Evolutionary conservation across 345 rosid species (phyloP).

Genomic region (Camelina laxa): DNA sequence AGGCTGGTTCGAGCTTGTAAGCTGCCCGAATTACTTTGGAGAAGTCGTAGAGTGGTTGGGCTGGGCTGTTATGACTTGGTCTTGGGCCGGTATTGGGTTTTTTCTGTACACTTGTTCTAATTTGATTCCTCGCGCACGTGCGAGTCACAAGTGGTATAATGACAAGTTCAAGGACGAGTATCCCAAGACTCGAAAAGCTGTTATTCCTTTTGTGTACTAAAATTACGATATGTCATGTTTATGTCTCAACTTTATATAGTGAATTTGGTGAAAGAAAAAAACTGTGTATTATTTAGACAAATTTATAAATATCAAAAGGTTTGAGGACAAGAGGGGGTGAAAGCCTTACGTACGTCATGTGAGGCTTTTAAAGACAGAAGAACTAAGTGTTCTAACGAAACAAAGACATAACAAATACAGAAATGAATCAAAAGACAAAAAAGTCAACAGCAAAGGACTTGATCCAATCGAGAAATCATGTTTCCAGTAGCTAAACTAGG

Average conservation of each 20-base stretch:
- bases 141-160: conserved; percentile 67
- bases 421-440: conserved; percentile 40
- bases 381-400: conserved; percentile 34
- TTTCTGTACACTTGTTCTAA: conserved; percentile 77
- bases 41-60: conserved; percentile 90
- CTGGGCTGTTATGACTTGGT: conserved; percentile 89
- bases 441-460: conserved; percentile 25
- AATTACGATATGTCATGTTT: no score
- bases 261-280: neutral
- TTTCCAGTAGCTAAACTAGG: conserved; percentile 36
- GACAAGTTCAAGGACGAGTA: conserved; percentile 82
- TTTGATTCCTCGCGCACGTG: conserved; percentile 78
- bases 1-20: conserved; percentile 78
- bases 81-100: conserved; percentile 81
- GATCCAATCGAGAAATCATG: conserved; percentile 36
- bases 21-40: conserved; percentile 90
- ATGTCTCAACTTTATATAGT: neutral
- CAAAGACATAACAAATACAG: conserved; percentile 33
- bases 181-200: conserved; percentile 70
- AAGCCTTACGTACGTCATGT: conserved; percentile 27
- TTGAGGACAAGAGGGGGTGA: neutral
- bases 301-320: conserved; percentile 20
- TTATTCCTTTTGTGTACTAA: conserved; percentile 72
- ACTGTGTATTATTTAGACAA: conserved; percentile 16
- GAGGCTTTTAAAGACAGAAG: conserved; percentile 6